These are phyloP conservation scores for Alternaria panax DNA, from an alignment of 2,329 filamentous ascomycete genomes.

Conservation along the genomic window DNA sequence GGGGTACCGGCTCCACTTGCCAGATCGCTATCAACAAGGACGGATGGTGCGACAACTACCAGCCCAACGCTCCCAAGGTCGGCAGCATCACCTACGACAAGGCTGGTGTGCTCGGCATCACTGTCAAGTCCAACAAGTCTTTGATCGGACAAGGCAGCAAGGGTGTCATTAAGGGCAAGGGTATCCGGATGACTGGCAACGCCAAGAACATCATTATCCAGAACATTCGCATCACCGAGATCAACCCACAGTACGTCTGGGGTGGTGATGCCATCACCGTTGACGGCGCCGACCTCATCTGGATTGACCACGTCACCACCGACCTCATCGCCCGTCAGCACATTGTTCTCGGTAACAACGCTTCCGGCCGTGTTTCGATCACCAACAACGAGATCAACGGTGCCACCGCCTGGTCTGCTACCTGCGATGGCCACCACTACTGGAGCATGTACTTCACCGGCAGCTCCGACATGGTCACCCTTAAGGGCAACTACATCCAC, in stretches of 20 bases:
- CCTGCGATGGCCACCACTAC: slow-evolving; percentile 66
- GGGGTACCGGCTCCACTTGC: slow-evolving; percentile 60
- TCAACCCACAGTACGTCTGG: slow-evolving; percentile 48
- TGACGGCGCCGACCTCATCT: slow-evolving; percentile 35
- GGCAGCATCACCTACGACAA: slow-evolving; percentile 59
- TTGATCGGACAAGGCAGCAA: slow-evolving; percentile 61
- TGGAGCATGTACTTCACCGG: slow-evolving; percentile 67
- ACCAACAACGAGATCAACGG: slow-evolving; percentile 69
- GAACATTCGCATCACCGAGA: slow-evolving; percentile 55
- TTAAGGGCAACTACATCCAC: slow-evolving; percentile 69
- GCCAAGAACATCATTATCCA: slow-evolving; percentile 63
- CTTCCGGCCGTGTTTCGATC: slow-evolving; percentile 65
- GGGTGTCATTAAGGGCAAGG: slow-evolving; percentile 66
- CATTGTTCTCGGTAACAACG: slow-evolving; percentile 64
- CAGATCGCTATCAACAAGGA: slow-evolving; percentile 66
- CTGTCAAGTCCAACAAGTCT: slow-evolving; percentile 65
- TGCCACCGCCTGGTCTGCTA: slow-evolving; percentile 61
- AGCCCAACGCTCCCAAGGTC: slow-evolving; percentile 59
- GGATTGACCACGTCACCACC: slow-evolving; percentile 52
- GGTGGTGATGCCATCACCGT: slow-evolving; percentile 47
- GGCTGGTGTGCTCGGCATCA: slow-evolving; percentile 60
- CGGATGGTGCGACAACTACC: slow-evolving; percentile 66
- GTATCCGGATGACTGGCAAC: slow-evolving; percentile 53
- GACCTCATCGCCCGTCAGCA: slow-evolving; percentile 67
- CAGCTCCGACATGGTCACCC: slow-evolving; percentile 63